Evolutionary conservation across 2,329 filamentous ascomycete species (phyloP).

Genomic region (Clarireedia sp.): DNA sequence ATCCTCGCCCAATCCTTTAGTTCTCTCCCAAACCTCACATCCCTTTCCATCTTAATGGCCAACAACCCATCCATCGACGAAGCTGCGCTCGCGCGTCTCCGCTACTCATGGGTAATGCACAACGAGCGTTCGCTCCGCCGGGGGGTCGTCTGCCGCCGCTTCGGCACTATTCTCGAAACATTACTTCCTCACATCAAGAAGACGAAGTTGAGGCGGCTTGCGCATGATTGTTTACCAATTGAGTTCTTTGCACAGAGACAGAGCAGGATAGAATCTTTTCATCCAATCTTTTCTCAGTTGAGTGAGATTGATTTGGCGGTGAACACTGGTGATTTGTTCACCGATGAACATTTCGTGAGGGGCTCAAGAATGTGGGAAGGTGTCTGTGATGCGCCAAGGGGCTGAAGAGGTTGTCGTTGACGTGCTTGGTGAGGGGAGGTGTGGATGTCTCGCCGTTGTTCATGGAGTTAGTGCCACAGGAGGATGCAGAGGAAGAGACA

Average conservation of each 20-base stretch:
- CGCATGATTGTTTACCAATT: constrained; percentile 25
- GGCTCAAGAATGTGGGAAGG: constrained; percentile 15
- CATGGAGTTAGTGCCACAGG: too few relatives aligned
- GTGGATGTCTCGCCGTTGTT: neutral
- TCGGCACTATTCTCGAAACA: constrained; percentile 17
- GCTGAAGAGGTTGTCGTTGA: constrained; percentile 12
- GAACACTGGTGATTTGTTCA: constrained; percentile 16
- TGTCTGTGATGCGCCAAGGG: constrained; percentile 13
- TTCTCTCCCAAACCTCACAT: constrained; percentile 16
- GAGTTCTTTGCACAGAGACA: constrained; percentile 24
- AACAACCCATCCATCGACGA: neutral
- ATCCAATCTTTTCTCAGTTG: constrained; percentile 13
- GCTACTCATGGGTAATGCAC: constrained; percentile 22
- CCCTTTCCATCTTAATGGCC: neutral
- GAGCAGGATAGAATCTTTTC: constrained; percentile 11
- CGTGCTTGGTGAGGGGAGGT: neutral
- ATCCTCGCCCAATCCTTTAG: constrained; percentile 15
- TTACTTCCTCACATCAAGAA: neutral
- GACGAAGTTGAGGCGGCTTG: constrained; percentile 13
- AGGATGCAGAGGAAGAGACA: too few relatives aligned
- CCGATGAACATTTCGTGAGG: neutral
- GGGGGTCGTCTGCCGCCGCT: constrained; percentile 18
- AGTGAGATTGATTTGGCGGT: constrained; percentile 16
- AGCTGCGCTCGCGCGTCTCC: constrained; percentile 12
- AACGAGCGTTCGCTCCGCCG: constrained; percentile 19